Evolutionary conservation across 2,329 filamentous ascomycete species (phyloP).

Genomic region (Xylaria sp.): DNA sequence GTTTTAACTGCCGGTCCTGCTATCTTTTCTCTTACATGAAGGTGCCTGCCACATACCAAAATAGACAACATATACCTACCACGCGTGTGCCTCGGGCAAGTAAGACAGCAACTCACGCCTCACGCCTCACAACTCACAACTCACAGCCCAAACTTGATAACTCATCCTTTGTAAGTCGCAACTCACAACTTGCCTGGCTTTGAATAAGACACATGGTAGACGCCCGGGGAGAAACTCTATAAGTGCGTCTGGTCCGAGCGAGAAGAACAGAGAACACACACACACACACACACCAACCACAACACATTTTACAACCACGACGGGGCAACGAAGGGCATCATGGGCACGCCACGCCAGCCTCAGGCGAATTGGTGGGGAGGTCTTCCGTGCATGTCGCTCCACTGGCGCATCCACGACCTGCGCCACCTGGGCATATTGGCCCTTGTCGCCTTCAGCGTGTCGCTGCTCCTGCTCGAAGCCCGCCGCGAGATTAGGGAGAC

Average conservation of each 20-base stretch:
- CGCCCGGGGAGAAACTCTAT: background rate
- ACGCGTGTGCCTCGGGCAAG: background rate
- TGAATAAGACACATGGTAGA: too few relatives aligned
- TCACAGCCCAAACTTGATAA: background rate
- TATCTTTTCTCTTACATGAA: background rate
- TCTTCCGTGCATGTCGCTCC: constrained; percentile 33
- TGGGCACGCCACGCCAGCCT: constrained; percentile 18
- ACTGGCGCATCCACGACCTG: constrained; percentile 37
- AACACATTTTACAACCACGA: constrained; percentile 16
- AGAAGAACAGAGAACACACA: constrained; percentile 4
- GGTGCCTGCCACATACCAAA: background rate
- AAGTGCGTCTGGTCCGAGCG: constrained; percentile 16
- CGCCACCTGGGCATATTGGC: constrained; percentile 39
- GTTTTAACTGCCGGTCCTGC: background rate
- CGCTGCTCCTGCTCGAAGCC: constrained; percentile 41
- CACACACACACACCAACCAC: constrained; percentile 3
- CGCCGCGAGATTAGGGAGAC: constrained; percentile 39
- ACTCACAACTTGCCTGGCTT: background rate
- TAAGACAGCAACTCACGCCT: too few relatives aligned
- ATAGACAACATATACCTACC: too few relatives aligned
- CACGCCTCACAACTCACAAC: background rate
- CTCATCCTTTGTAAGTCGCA: background rate
- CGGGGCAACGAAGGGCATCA: constrained; percentile 11
- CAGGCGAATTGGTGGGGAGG: constrained; percentile 37
- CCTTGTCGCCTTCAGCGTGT: constrained; percentile 35